A percentile compares a stretch with the other conserved stretches of the same genome.
Evolutionary conservation across 1,139 yeast genomes (phyloP).

Genomic region (Blastobotrys raffinosifermentans): DNA sequence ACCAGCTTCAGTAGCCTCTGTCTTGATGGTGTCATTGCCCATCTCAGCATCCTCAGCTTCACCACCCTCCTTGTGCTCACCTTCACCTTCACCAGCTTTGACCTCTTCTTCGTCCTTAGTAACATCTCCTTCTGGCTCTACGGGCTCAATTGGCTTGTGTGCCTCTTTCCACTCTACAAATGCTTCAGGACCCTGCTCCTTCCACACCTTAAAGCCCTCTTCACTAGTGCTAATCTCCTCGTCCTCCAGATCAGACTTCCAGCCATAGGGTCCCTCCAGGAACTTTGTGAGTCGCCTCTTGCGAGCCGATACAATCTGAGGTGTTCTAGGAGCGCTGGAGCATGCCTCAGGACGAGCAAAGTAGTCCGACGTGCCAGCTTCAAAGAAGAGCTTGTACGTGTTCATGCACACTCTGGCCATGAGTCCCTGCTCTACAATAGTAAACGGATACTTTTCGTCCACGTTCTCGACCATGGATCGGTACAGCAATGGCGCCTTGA

Average conservation of each 20-base stretch:
- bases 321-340: conserved; percentile 15
- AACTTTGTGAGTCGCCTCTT: conserved; percentile 21
- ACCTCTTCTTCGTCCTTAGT: conserved; percentile 3
- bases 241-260: conserved; percentile 32
- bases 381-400: conserved; percentile 76
- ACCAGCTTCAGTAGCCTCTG: not conserved
- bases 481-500: conserved; percentile 30
- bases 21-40: not conserved
- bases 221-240: conserved; percentile 20
- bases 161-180: conserved; percentile 12
- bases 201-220: conserved; percentile 29
- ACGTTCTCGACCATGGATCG: conserved; percentile 44
- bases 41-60: not conserved
- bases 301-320: conserved; percentile 17
- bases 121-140: not conserved
- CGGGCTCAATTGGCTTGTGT: conserved; percentile 3
- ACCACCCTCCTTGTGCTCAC: too few species aligned
- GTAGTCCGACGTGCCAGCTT: conserved; percentile 75
- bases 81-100: too few species aligned
- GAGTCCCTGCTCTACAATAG: conserved; percentile 58
- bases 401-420: conserved; percentile 76
- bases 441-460: conserved; percentile 46
- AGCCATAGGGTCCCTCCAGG: conserved; percentile 29
- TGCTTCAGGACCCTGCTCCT: conserved; percentile 24
- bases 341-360: conserved; percentile 41